These are phyloP conservation scores for Kockovaella imperatae DNA, from an alignment of 768 basidiomycete genomes.

Conservation along the genomic window DNA sequence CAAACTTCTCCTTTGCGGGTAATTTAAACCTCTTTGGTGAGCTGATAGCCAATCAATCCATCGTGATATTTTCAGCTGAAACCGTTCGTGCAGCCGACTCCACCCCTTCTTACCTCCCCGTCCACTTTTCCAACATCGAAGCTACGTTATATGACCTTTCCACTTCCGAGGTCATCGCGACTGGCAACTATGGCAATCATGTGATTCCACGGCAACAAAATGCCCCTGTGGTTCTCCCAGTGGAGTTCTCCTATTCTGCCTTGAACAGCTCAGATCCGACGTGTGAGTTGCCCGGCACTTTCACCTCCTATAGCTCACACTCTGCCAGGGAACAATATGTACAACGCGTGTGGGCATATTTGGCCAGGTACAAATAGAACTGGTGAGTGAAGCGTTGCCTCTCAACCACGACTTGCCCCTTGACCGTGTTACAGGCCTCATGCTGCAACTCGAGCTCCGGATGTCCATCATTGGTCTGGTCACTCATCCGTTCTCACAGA, in stretches of 20 bases:
- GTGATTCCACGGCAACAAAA: constrained; percentile 62
- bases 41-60: constrained; percentile 1
- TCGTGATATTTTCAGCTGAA: not conserved
- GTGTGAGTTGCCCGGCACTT: constrained; percentile 49
- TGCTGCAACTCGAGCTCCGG: constrained; percentile 60
- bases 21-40: constrained; percentile 59
- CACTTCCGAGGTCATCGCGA: constrained; percentile 59
- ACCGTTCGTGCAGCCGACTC: constrained; percentile 55
- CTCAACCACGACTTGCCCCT: not conserved
- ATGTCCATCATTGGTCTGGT: constrained; percentile 67
- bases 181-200: constrained; percentile 56
- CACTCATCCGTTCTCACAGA: constrained; percentile 51
- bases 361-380: constrained; percentile 38
- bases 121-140: constrained; percentile 61
- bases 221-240: constrained; percentile 60
- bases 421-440: constrained; percentile 43
- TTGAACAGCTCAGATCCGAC: constrained; percentile 73
- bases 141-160: constrained; percentile 65
- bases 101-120: constrained; percentile 62
- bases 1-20: constrained; percentile 85
- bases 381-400: constrained; percentile 20
- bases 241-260: constrained; percentile 76
- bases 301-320: not conserved
- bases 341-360: constrained; percentile 39
- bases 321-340: constrained; percentile 39